A percentile compares a stretch with the other conserved stretches of the same genome.
These are phyloP conservation scores for Chondrostereum purpureum DNA, from an alignment of 1,284 basidiomycete species.

Conservation along the genomic window DNA sequence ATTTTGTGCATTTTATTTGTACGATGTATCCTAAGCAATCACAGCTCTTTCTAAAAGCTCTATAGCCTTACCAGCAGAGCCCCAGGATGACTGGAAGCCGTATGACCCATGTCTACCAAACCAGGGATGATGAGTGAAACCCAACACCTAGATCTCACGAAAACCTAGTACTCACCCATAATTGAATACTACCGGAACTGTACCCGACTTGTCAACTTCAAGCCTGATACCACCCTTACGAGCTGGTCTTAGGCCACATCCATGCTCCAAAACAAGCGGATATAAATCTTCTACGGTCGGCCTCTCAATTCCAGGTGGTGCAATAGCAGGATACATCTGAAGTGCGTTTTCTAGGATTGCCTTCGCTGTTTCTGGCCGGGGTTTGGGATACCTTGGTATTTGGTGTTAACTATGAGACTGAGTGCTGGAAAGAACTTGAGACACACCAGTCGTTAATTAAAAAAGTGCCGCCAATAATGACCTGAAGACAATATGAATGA, in stretches of 20 bases:
- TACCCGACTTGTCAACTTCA: conserved; percentile 30
- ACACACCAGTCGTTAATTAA: conserved; percentile 9
- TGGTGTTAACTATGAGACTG: background rate
- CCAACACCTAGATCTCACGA: conserved; percentile 8
- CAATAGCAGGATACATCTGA: conserved; percentile 59
- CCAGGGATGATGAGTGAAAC: background rate
- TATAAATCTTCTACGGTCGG: conserved; percentile 60
- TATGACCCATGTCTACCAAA: conserved; percentile 36
- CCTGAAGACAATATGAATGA: background rate
- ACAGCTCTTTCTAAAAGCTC: conserved; percentile 36
- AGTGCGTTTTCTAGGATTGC: conserved; percentile 56
- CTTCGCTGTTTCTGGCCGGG: conserved; percentile 52
- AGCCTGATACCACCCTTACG: conserved; percentile 68
- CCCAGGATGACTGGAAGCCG: conserved; percentile 60
- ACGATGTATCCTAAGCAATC: conserved; percentile 4
- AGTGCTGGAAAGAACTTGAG: background rate
- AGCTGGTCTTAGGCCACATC: conserved; percentile 70
- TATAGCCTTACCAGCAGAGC: conserved; percentile 44
- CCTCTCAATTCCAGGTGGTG: conserved; percentile 47
- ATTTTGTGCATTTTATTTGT: too few relatives aligned
- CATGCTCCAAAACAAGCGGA: conserved; percentile 57
- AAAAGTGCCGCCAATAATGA: conserved; percentile 2
- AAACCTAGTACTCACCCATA: conserved; percentile 56
- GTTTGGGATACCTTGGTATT: conserved; percentile 40
- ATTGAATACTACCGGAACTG: conserved; percentile 27